Conservation (phyloP, 768 basidiomycete species). For the Rickenella mellea region DNA sequence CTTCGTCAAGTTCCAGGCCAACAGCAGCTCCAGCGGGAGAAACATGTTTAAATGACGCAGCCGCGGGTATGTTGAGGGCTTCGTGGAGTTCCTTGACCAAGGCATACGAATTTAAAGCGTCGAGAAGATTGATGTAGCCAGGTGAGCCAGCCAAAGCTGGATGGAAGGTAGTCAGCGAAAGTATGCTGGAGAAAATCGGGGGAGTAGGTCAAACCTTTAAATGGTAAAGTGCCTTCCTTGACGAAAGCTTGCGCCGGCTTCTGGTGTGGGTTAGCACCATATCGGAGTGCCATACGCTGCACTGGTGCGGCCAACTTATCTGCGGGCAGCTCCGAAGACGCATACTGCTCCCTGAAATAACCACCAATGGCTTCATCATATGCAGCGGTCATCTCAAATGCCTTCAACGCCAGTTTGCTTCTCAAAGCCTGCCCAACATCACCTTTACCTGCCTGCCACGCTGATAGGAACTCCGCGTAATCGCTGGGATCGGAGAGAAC, state of each 20-base stretch:
- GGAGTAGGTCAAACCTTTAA: constrained; percentile 57
- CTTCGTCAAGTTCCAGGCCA: constrained; percentile 71
- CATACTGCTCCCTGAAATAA: constrained; percentile 95
- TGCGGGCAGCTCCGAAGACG: constrained; percentile 58
- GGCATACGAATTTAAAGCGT: constrained; percentile 94
- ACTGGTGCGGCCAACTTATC: constrained; percentile 59
- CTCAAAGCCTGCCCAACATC: constrained; percentile 63
- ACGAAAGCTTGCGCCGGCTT: constrained; percentile 97
- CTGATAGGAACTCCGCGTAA: constrained; percentile 71
- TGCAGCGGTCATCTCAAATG: constrained; percentile 90
- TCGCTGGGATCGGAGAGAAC: constrained; percentile 85
- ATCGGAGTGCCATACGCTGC: constrained; percentile 81
- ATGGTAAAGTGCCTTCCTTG: constrained; percentile 78
- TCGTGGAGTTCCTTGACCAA: constrained; percentile 90
- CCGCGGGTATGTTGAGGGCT: constrained; percentile 82
- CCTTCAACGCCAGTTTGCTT: constrained; percentile 84
- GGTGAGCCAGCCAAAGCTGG: constrained; percentile 87
- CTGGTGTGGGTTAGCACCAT: constrained; percentile 98
- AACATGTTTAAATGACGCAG: constrained; percentile 99
- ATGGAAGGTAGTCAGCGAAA: neutral
- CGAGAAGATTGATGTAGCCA: constrained; percentile 96
- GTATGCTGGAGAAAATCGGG: neutral
- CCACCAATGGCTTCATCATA: constrained; percentile 95
- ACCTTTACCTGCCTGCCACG: constrained; percentile 68
- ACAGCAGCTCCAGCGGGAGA: constrained; percentile 97